phyloP scores from a whole-genome alignment of 202 grass and related monocot species.

The Cymbopogon flexuosus region DNA sequence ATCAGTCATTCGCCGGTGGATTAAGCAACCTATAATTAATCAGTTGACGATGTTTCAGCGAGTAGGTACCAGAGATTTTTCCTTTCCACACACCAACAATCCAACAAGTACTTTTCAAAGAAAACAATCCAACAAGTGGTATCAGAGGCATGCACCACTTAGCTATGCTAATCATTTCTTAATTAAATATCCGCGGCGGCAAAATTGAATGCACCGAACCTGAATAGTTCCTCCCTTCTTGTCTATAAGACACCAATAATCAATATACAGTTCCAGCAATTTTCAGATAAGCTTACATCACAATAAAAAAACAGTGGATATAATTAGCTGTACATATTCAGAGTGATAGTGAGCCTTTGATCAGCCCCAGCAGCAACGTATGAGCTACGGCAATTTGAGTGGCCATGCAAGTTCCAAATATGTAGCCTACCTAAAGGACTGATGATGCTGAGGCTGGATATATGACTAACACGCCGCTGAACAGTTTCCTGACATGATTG shows the following conservation, averaged over 20 bases:
- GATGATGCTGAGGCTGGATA: neutral
- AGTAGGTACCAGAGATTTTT: neutral
- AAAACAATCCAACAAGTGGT: too few species aligned
- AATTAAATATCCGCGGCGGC: neutral
- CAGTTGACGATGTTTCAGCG: conserved; percentile 4
- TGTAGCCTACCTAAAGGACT: neutral
- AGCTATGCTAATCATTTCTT: too few species aligned
- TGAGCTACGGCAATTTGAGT: conserved; percentile 28
- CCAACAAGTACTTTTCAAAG: too few species aligned
- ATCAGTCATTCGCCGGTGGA: neutral
- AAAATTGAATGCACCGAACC: neutral
- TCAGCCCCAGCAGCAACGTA: conserved; percentile 17
- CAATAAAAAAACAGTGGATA: neutral
- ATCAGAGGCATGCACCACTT: too few species aligned
- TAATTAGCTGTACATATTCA: neutral
- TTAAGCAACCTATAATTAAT: conserved; percentile 18
- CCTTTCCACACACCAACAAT: too few species aligned
- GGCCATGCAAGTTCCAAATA: conserved; percentile 16
- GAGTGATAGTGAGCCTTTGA: conserved; percentile 3
- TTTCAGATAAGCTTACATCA: neutral
- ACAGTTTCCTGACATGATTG: conserved; percentile 32
- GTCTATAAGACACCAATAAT: neutral
- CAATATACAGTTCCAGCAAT: neutral
- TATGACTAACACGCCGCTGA: conserved; percentile 17
- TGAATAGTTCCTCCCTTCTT: neutral